Evolutionary conservation across 1,284 basidiomycete genomes (phyloP).

Genomic region (Cryptococcus deneoformans): DNA sequence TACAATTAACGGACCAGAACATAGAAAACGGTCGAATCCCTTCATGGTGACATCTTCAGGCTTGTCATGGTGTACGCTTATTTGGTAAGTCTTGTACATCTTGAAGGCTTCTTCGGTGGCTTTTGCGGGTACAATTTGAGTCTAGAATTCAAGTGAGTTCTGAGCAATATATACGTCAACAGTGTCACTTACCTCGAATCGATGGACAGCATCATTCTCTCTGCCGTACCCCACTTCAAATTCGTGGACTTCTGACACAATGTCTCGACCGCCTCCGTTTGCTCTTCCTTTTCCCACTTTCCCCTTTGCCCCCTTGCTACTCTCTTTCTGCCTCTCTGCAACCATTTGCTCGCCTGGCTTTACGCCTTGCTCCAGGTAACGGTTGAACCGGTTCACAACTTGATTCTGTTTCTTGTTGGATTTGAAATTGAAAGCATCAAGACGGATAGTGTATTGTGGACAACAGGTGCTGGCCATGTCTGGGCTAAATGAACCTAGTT

Average conservation of each 20-base stretch:
- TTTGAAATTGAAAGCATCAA: constrained; percentile 70
- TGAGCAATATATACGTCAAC: not conserved
- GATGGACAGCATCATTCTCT: constrained; percentile 17
- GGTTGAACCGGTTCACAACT: constrained; percentile 67
- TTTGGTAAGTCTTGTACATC: constrained; percentile 74
- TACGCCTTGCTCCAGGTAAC: constrained; percentile 24
- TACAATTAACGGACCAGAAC: constrained; percentile 71
- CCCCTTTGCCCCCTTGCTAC: constrained; percentile 12
- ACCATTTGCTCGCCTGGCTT: constrained; percentile 13
- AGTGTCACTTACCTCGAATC: constrained; percentile 26
- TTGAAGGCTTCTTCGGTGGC: constrained; percentile 76
- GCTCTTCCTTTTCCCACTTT: constrained; percentile 28
- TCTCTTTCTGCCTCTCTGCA: constrained; percentile 1
- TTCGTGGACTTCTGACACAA: constrained; percentile 27
- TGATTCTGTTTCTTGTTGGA: constrained; percentile 77
- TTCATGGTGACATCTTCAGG: constrained; percentile 52
- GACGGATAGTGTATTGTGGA: constrained; percentile 87
- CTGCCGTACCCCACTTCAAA: constrained; percentile 28
- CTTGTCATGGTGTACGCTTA: constrained; percentile 67
- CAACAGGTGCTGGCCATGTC: constrained; percentile 80
- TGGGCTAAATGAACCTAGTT: constrained; percentile 61
- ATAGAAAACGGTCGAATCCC: constrained; percentile 71
- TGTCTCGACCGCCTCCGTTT: constrained; percentile 30
- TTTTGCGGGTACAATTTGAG: constrained; percentile 67
- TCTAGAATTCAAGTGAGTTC: constrained; percentile 51